These are phyloP conservation scores for Panicum miliaceum DNA, from an alignment of 176 grass and related monocot species.

Conservation along the genomic window DNA sequence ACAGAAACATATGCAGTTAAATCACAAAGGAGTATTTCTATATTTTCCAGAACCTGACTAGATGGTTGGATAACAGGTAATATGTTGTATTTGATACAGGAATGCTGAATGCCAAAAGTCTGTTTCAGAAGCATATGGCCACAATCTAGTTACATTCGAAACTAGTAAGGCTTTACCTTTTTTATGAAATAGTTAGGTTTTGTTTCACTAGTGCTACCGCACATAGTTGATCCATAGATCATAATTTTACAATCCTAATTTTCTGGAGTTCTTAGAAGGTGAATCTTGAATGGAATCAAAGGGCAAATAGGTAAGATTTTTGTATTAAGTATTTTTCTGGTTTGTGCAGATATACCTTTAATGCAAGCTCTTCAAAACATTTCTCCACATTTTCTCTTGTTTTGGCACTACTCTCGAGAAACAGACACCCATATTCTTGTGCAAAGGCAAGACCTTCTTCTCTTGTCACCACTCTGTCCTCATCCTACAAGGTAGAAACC, in stretches of 20 bases:
- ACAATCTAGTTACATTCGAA: neutral
- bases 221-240: neutral
- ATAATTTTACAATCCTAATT: neutral
- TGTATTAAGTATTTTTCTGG: constrained; percentile 22
- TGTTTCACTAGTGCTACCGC: neutral
- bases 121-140: neutral
- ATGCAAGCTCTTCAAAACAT: constrained; percentile 94
- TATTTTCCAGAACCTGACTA: neutral
- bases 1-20: neutral
- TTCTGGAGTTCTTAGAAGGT: neutral
- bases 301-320: constrained; percentile 10
- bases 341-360: constrained; percentile 67
- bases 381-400: constrained; percentile 87
- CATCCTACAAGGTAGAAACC: constrained; percentile 61
- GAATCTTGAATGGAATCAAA: constrained; percentile 16
- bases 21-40: neutral
- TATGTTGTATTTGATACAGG: neutral
- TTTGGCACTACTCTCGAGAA: constrained; percentile 95
- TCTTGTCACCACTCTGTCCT: constrained; percentile 82
- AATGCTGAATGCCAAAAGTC: neutral
- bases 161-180: neutral
- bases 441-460: constrained; percentile 95
- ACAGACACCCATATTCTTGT: constrained; percentile 76
- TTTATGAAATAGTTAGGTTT: neutral
- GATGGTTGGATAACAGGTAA: neutral